Conservation (phyloP, 1,139 yeast genomes). For the Suhomyces coccinellae region DNA sequence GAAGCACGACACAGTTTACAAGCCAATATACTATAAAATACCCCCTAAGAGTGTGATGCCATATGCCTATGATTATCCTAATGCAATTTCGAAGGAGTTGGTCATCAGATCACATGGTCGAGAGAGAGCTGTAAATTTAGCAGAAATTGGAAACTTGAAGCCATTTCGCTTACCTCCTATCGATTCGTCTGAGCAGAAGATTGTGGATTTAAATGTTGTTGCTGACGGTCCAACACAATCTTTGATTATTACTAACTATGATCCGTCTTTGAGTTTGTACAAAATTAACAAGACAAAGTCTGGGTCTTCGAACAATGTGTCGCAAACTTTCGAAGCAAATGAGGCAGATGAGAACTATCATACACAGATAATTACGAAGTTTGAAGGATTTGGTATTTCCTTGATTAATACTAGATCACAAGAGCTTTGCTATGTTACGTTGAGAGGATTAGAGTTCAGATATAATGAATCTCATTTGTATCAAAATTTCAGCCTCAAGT, state of each 20-base stretch:
- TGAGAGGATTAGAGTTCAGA: conserved; percentile 77
- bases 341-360: conserved; percentile 70
- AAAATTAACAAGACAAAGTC: conserved; percentile 43
- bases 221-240: conserved; percentile 98
- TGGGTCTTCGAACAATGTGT: conserved; percentile 27
- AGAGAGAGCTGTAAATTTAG: conserved; percentile 78
- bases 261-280: conserved; percentile 73
- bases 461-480: conserved; percentile 84
- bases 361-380: conserved; percentile 58
- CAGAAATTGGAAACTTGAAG: conserved; percentile 87
- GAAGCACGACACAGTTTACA: conserved; percentile 51
- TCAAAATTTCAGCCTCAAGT: conserved; percentile 74
- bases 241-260: conserved; percentile 78
- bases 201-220: conserved; percentile 85
- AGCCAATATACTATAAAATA: conserved; percentile 72
- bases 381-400: conserved; percentile 91
- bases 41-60: conserved; percentile 97
- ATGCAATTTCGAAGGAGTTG: conserved; percentile 81
- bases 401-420: conserved; percentile 68
- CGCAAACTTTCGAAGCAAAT: conserved; percentile 57
- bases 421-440: conserved; percentile 79
- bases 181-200: conserved; percentile 41
- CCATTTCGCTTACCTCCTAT: conserved; percentile 77
- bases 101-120: conserved; percentile 70
- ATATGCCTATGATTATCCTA: conserved; percentile 96